Evolutionary conservation across 345 rosid species (phyloP).

Genomic region (Hibiscus syriacus): DNA sequence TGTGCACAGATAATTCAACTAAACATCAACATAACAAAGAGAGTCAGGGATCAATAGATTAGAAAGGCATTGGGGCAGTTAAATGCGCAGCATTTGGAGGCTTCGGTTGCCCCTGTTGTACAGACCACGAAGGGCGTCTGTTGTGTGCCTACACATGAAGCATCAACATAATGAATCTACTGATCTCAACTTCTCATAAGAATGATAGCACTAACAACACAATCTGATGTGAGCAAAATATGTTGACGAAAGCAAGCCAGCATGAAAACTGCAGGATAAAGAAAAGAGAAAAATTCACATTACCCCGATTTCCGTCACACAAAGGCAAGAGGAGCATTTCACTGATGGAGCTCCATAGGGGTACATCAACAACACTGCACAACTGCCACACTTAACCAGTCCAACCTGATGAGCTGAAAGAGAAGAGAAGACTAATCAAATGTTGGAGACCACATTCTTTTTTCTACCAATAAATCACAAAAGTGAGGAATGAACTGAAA

Average conservation of each 20-base stretch:
- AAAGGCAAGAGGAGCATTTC: slow-evolving; percentile 69
- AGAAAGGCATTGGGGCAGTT: slow-evolving; percentile 8
- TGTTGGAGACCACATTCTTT: neutral
- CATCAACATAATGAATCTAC: too few species aligned
- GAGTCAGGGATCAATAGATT: neutral
- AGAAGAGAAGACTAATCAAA: neutral
- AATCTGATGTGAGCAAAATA: neutral
- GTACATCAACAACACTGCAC: slow-evolving; percentile 65
- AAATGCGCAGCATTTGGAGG: slow-evolving; percentile 30
- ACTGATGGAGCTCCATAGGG: slow-evolving; percentile 78
- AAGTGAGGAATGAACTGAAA: neutral
- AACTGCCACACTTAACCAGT: slow-evolving; percentile 53
- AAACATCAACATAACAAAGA: neutral
- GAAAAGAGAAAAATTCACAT: slow-evolving; percentile 15
- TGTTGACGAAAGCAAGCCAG: neutral
- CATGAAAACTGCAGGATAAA: neutral
- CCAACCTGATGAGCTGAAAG: slow-evolving; percentile 71
- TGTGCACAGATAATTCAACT: neutral
- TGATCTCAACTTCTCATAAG: neutral
- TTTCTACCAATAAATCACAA: neutral
- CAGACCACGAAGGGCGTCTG: slow-evolving; percentile 71
- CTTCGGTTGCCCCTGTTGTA: slow-evolving; percentile 50
- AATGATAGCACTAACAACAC: neutral
- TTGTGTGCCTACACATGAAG: slow-evolving; percentile 56
- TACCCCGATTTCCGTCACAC: slow-evolving; percentile 69